phyloP scores from a whole-genome alignment of 441 rosid species.

The Erysimum pusillum region DNA sequence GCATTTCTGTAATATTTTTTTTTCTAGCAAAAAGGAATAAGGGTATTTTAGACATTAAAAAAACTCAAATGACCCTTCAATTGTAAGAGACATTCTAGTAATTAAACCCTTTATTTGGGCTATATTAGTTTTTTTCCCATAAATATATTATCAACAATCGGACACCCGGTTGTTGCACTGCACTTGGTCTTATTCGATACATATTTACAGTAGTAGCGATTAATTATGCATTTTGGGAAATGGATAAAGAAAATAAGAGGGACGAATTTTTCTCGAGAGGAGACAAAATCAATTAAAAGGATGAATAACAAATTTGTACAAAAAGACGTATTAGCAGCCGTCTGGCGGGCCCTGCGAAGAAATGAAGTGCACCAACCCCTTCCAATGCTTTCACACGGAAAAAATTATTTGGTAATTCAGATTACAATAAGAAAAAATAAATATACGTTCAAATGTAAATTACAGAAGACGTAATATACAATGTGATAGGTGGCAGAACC shows the following conservation, averaged over 20 bases:
- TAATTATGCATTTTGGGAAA: slow-evolving; percentile 21
- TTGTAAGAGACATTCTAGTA: too few species aligned
- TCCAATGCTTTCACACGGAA: slow-evolving; percentile 37
- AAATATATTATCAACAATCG: too few species aligned
- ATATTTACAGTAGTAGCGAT: not conserved
- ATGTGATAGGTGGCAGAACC: not conserved
- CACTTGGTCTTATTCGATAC: not conserved
- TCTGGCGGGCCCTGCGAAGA: slow-evolving; percentile 23
- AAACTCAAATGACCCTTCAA: too few species aligned
- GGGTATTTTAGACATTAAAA: too few species aligned
- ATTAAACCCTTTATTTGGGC: too few species aligned
- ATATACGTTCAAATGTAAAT: not conserved
- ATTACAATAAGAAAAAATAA: not conserved
- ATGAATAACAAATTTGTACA: slow-evolving; percentile 13
- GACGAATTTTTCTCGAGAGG: not conserved
- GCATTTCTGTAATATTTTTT: too few species aligned
- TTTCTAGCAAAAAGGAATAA: too few species aligned
- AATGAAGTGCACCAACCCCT: slow-evolving; percentile 26
- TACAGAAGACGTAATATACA: too few species aligned
- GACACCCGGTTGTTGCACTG: too few species aligned
- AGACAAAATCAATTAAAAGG: slow-evolving; percentile 26
- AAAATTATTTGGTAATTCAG: not conserved
- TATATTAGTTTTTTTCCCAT: too few species aligned
- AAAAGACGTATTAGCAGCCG: slow-evolving; percentile 23
- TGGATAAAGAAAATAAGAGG: not conserved